Percentiles rank a stretch among this genome's conserved stretches.
Evolutionary conservation across 2,329 filamentous ascomycete genomes (phyloP).

Genomic region (Furcasterigmium furcatum): DNA sequence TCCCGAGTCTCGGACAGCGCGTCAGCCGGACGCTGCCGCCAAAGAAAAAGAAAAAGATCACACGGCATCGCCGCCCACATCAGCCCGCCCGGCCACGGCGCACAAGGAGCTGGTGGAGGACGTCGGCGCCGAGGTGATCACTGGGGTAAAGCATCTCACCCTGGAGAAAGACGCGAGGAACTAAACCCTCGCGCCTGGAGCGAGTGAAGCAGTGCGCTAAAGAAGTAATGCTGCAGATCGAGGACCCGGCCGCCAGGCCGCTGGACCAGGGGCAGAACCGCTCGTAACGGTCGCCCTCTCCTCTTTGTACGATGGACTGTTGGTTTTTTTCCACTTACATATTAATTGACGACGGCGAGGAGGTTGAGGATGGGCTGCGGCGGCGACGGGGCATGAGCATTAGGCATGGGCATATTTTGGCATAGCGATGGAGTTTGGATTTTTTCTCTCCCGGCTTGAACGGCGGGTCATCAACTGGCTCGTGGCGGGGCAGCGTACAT

Average conservation of each 20-base stretch:
- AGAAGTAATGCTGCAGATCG: neutral
- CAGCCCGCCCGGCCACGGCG: conserved; percentile 6
- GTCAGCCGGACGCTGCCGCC: conserved; percentile 4
- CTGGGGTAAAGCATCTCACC: conserved; percentile 52
- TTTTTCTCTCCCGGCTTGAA: too few relatives aligned
- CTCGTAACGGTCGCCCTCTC: neutral
- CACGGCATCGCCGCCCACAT: neutral
- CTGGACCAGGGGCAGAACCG: conserved; percentile 6
- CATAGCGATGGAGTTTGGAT: neutral
- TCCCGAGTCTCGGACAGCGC: neutral
- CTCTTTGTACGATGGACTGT: neutral
- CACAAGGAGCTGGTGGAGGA: conserved; percentile 35
- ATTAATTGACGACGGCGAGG: too few relatives aligned
- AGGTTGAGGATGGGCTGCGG: too few relatives aligned
- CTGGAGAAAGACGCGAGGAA: conserved; percentile 35
- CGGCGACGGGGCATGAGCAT: too few relatives aligned
- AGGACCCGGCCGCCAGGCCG: conserved; percentile 1
- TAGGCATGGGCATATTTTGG: neutral
- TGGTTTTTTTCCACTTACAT: too few relatives aligned
- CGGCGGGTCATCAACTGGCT: too few relatives aligned
- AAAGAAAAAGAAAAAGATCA: neutral
- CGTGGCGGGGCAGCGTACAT: too few relatives aligned
- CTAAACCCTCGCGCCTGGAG: conserved; percentile 8
- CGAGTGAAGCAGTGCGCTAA: conserved; percentile 10
- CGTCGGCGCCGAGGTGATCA: conserved; percentile 54